Percentiles rank a stretch among this genome's conserved stretches.
Evolutionary conservation across 345 rosid species (phyloP).

Genomic region (Syzygium grande): DNA sequence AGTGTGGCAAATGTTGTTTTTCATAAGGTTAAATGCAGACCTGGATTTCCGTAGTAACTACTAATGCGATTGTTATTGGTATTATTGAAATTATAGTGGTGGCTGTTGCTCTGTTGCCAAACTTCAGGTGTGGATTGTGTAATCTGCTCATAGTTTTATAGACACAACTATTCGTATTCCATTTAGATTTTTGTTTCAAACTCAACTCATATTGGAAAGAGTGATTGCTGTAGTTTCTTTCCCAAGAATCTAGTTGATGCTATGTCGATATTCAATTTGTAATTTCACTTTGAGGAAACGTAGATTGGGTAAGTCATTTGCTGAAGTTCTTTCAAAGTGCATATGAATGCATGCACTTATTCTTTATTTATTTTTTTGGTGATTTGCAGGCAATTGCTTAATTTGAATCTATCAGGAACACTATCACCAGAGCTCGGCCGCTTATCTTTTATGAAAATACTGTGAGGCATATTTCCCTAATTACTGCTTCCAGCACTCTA

Average conservation of each 20-base stretch:
- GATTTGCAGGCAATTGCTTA: constrained; percentile 61
- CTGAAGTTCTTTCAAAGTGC: not conserved
- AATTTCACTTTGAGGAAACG: not conserved
- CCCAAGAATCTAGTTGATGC: not conserved
- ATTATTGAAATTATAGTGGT: not conserved
- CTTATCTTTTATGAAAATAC: constrained; percentile 48
- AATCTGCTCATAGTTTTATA: not conserved
- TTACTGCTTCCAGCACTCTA: not conserved
- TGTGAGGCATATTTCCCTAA: constrained; percentile 36
- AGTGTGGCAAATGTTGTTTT: not conserved
- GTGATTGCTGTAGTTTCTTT: not conserved
- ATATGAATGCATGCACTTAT: not conserved
- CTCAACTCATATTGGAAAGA: not conserved
- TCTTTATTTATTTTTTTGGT: not conserved
- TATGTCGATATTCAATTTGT: not conserved
- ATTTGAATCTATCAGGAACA: constrained; percentile 68
- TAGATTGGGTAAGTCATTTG: not conserved
- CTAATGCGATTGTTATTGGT: not conserved
- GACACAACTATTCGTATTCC: not conserved
- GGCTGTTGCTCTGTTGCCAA: not conserved
- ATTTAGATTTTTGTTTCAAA: not conserved
- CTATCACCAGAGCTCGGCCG: constrained; percentile 77
- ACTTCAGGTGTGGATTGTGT: not conserved
- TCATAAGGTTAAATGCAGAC: not conserved
- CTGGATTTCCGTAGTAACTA: not conserved